Conservation (phyloP, 148 eudicot species). For the Spergularia marina region DNA sequence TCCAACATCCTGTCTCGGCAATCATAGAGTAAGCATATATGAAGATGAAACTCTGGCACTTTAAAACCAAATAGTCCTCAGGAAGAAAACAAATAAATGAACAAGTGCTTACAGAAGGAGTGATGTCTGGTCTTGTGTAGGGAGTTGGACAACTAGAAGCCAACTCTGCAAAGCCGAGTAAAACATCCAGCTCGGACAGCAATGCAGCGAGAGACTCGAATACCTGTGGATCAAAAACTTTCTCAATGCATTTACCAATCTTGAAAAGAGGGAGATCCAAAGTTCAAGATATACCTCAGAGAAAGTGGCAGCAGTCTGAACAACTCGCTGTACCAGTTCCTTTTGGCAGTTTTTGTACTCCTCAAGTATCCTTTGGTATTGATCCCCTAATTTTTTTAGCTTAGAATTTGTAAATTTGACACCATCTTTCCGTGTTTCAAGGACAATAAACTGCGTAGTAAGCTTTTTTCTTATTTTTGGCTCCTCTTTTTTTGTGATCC, state of each 20-base stretch:
- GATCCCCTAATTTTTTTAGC: slow-evolving; percentile 83
- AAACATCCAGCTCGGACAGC: slow-evolving; percentile 90
- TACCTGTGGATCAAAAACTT: slow-evolving; percentile 49
- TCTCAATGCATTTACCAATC: slow-evolving; percentile 14
- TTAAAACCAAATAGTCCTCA: not conserved
- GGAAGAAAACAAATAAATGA: not conserved
- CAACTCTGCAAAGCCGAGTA: slow-evolving; percentile 94
- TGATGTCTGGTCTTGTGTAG: slow-evolving; percentile 83
- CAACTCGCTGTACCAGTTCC: slow-evolving; percentile 78
- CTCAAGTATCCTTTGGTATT: slow-evolving; percentile 73
- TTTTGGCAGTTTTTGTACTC: slow-evolving; percentile 83
- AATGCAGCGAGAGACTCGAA: slow-evolving; percentile 64
- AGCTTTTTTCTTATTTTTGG: slow-evolving; percentile 91
- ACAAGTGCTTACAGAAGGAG: slow-evolving; percentile 57
- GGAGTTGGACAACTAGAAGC: slow-evolving; percentile 87
- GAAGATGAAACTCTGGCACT: not conserved
- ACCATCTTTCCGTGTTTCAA: slow-evolving; percentile 97
- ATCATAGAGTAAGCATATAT: slow-evolving; percentile 12
- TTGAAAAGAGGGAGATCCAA: slow-evolving; percentile 15
- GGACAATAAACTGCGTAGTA: slow-evolving; percentile 78
- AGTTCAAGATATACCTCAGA: slow-evolving; percentile 55
- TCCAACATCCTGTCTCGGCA: slow-evolving; percentile 62
- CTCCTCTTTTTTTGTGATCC: slow-evolving; percentile 98
- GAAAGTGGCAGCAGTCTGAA: slow-evolving; percentile 74
- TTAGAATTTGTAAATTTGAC: slow-evolving; percentile 89